A percentile compares a stretch with the other conserved stretches of the same genome.
phyloP scores from a whole-genome alignment of 2,329 filamentous ascomycete genomes.

The Fusarium continuum region DNA sequence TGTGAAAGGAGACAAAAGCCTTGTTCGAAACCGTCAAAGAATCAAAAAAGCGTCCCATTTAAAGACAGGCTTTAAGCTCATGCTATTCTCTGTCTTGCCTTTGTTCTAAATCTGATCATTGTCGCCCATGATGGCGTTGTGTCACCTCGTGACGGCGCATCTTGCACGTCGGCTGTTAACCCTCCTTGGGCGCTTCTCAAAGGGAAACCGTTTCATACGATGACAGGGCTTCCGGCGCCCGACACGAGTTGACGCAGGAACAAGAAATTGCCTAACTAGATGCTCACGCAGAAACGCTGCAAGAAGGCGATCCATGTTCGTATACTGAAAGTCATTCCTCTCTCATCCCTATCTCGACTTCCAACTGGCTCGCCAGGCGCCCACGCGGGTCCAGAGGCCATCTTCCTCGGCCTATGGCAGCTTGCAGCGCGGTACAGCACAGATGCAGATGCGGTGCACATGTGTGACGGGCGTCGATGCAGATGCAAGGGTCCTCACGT shows the following conservation, averaged over 20 bases:
- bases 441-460: slow-evolving; percentile 12
- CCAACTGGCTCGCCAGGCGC: slow-evolving; percentile 35
- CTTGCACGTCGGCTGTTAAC: slow-evolving; percentile 4
- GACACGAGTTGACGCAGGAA: slow-evolving; percentile 22
- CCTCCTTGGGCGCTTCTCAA: slow-evolving; percentile 11
- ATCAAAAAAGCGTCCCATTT: slow-evolving; percentile 2
- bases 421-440: slow-evolving; percentile 10
- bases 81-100: neutral
- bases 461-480: slow-evolving; percentile 29
- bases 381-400: slow-evolving; percentile 23
- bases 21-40: slow-evolving; percentile 30
- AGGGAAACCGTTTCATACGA: slow-evolving; percentile 1
- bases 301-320: slow-evolving; percentile 5
- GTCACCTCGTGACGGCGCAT: neutral
- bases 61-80: neutral
- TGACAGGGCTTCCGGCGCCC: neutral
- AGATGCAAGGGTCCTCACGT: slow-evolving; percentile 26
- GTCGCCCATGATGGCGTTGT: neutral
- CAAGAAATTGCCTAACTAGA: slow-evolving; percentile 10
- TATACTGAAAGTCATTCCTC: slow-evolving; percentile 5
- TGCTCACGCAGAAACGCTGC: slow-evolving; percentile 10
- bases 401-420: slow-evolving; percentile 13
- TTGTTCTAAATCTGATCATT: slow-evolving; percentile 2
- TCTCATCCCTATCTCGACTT: slow-evolving; percentile 4
- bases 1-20: slow-evolving; percentile 7